Conservation (phyloP, 495 filamentous ascomycete species). For the Chaetomium fimeti region DNA sequence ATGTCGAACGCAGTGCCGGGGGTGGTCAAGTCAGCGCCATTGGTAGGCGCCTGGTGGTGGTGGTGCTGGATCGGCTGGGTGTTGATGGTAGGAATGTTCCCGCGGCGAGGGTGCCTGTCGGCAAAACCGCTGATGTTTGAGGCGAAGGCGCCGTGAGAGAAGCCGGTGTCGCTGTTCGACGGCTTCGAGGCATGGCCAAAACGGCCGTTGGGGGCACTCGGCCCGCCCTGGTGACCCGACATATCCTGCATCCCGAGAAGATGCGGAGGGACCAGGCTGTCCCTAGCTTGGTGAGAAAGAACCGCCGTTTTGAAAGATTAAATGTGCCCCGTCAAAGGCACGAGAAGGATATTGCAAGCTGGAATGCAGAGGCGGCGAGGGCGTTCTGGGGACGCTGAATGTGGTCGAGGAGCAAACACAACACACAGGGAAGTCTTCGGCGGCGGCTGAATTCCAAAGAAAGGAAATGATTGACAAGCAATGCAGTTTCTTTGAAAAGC, state of each 20-base stretch:
- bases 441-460: conserved; percentile 23
- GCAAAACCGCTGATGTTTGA: conserved; percentile 78
- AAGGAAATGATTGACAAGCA: conserved; percentile 31
- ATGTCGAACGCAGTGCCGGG: conserved; percentile 91
- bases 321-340: conserved; percentile 53
- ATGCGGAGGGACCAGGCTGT: conserved; percentile 74
- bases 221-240: conserved; percentile 59
- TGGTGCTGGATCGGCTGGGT: conserved; percentile 61
- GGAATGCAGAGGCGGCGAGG: conserved; percentile 24
- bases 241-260: conserved; percentile 85
- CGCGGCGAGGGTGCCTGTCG: conserved; percentile 75
- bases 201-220: conserved; percentile 54
- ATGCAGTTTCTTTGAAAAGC: conserved; percentile 20
- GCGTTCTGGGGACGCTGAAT: not conserved
- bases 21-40: conserved; percentile 71
- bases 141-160: conserved; percentile 85
- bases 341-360: conserved; percentile 34
- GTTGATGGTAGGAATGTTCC: conserved; percentile 91
- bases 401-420: not conserved
- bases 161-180: conserved; percentile 77
- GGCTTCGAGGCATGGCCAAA: conserved; percentile 70
- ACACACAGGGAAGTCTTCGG: not conserved
- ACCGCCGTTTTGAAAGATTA: conserved; percentile 69
- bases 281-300: conserved; percentile 64
- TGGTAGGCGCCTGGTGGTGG: conserved; percentile 36